phyloP scores from a whole-genome alignment of 805 yeast species.

The Hanseniaspora taiwanica region DNA sequence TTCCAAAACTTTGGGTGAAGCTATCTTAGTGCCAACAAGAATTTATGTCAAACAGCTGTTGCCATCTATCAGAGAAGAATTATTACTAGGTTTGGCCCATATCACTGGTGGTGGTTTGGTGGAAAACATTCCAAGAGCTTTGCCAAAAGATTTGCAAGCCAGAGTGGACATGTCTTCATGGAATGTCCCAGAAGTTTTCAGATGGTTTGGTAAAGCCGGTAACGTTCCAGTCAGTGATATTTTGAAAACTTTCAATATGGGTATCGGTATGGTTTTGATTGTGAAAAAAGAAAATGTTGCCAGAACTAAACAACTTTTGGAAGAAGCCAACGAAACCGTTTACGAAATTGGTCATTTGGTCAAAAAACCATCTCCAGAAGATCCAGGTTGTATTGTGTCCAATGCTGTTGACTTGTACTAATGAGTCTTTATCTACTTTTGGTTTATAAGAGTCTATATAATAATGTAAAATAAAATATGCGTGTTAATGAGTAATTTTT shows the following conservation, averaged over 20 bases:
- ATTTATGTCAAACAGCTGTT: conserved; percentile 88
- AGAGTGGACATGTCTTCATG: conserved; percentile 65
- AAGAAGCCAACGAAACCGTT: conserved; percentile 61
- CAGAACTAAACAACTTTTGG: conserved; percentile 38
- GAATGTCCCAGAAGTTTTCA: conserved; percentile 81
- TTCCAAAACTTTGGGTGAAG: conserved; percentile 66
- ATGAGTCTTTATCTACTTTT: too few species aligned
- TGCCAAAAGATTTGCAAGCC: conserved; percentile 73
- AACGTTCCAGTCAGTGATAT: conserved; percentile 77
- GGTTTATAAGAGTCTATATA: too few species aligned
- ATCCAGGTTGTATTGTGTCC: conserved; percentile 49
- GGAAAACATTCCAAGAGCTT: conserved; percentile 90
- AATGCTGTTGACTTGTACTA: conserved; percentile 23
- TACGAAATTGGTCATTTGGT: conserved; percentile 52
- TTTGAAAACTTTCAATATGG: conserved; percentile 85
- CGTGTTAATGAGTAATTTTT: too few species aligned
- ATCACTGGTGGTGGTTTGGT: conserved; percentile 98
- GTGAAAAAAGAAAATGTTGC: conserved; percentile 59
- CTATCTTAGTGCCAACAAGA: conserved; percentile 77
- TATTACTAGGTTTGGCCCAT: conserved; percentile 82
- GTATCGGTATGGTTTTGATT: conserved; percentile 91
- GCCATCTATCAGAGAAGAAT: conserved; percentile 52
- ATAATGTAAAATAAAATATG: too few species aligned
- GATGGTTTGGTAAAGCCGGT: conserved; percentile 88
- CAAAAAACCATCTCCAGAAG: conserved; percentile 31